A percentile compares a stretch with the other conserved stretches of the same genome.
Conservation (phyloP, 2,329 filamentous ascomycete genomes). For the Pseudogymnoascus sp. region DNA sequence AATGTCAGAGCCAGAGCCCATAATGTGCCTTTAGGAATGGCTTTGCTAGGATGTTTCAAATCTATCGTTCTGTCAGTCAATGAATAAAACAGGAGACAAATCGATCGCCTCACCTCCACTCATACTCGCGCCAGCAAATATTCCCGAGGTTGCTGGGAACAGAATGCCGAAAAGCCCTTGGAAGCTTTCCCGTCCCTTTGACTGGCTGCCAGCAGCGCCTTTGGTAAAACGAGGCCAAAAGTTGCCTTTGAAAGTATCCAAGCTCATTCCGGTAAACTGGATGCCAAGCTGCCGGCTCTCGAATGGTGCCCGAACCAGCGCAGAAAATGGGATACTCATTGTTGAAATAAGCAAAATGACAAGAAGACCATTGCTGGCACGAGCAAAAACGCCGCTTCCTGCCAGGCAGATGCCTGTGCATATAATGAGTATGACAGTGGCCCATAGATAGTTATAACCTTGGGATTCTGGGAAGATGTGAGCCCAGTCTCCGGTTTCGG, state of each 20-base stretch:
- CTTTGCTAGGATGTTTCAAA: constrained; percentile 70
- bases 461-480: constrained; percentile 60
- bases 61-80: constrained; percentile 36
- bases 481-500: constrained; percentile 45
- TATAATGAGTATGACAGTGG: constrained; percentile 60
- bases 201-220: constrained; percentile 54
- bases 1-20: constrained; percentile 72
- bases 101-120: constrained; percentile 45
- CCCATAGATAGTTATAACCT: constrained; percentile 70
- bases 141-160: constrained; percentile 59
- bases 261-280: constrained; percentile 69
- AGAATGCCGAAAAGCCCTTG: constrained; percentile 79
- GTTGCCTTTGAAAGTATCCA: constrained; percentile 65
- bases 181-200: constrained; percentile 60
- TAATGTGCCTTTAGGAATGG: constrained; percentile 77
- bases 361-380: constrained; percentile 70
- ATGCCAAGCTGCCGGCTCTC: constrained; percentile 53
- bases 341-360: constrained; percentile 64
- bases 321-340: constrained; percentile 75
- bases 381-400: constrained; percentile 71
- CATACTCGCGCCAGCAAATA: constrained; percentile 74
- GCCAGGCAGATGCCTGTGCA: constrained; percentile 72
- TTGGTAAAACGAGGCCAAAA: constrained; percentile 58
- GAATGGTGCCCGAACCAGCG: constrained; percentile 61
- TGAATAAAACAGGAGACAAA: background rate